phyloP scores from a whole-genome alignment of 345 rosid genomes.

The Eucalyptus erythrocorys region DNA sequence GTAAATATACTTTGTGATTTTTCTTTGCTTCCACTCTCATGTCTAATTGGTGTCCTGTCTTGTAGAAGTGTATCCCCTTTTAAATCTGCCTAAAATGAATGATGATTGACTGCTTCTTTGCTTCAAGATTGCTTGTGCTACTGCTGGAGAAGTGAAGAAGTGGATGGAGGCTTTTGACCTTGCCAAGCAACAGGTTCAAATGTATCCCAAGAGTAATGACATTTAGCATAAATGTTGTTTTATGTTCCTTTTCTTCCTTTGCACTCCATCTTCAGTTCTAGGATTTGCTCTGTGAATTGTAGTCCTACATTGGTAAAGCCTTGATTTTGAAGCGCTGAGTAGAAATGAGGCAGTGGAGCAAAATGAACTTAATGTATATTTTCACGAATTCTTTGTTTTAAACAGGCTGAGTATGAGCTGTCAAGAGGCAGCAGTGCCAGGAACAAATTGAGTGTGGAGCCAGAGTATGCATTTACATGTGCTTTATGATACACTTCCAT shows the following conservation, averaged over 20 bases:
- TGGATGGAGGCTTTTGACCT: constrained; percentile 97
- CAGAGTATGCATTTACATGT: constrained; percentile 48
- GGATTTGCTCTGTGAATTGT: background rate
- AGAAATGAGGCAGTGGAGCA: background rate
- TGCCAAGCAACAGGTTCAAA: constrained; percentile 90
- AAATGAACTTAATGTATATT: background rate
- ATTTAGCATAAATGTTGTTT: background rate
- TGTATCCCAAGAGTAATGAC: background rate
- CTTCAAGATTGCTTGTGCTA: constrained; percentile 83
- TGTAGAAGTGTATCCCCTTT: background rate
- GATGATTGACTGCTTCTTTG: constrained; percentile 1
- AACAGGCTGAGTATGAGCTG: constrained; percentile 75
- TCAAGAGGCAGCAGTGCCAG: constrained; percentile 51
- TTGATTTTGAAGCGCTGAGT: background rate
- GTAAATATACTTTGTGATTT: background rate
- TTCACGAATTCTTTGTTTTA: background rate
- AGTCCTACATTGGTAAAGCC: background rate
- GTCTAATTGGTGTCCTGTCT: background rate
- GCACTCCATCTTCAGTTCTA: background rate
- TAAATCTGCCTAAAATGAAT: background rate
- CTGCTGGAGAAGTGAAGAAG: constrained; percentile 77
- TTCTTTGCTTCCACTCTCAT: background rate
- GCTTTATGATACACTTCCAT: background rate
- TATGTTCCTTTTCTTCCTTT: background rate
- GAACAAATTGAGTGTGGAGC: constrained; percentile 66